phyloP scores from a whole-genome alignment of 2,329 filamentous ascomycete species.

The Fusarium sterilihyphosum region DNA sequence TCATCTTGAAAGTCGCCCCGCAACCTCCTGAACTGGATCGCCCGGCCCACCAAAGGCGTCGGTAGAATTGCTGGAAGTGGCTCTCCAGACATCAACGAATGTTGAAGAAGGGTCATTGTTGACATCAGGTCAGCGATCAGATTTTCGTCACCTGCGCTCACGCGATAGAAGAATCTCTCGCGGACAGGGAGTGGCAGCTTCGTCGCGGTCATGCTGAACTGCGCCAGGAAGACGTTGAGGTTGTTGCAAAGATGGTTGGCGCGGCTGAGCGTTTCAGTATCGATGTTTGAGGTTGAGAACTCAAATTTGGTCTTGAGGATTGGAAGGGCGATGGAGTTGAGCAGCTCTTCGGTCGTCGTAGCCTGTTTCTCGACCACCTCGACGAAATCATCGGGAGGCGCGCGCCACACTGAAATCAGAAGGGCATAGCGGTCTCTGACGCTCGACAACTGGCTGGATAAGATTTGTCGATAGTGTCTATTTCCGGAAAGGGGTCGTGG shows the following conservation, averaged over 20 bases:
- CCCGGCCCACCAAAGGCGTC: conserved; percentile 9
- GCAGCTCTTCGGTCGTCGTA: conserved; percentile 1
- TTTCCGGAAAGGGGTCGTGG: conserved; percentile 8
- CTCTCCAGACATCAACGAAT: conserved; percentile 13
- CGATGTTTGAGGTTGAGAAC: conserved; percentile 18
- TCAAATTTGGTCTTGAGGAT: conserved; percentile 17
- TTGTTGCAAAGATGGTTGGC: conserved; percentile 13
- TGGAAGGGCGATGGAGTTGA: conserved; percentile 9
- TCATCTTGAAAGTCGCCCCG: conserved; percentile 15
- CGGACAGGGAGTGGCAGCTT: conserved; percentile 9
- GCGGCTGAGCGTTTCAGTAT: conserved; percentile 8
- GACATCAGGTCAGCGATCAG: conserved; percentile 13
- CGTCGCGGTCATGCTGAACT: conserved; percentile 11
- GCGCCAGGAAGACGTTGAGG: conserved; percentile 12
- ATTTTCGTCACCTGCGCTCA: conserved; percentile 9
- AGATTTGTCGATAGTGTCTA: conserved; percentile 7
- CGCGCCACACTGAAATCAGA: conserved; percentile 6
- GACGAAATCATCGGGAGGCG: not conserved
- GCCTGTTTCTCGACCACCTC: conserved; percentile 16
- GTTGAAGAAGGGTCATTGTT: conserved; percentile 13
- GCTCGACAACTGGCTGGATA: conserved; percentile 12
- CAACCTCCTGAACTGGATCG: conserved; percentile 13
- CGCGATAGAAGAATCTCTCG: conserved; percentile 3
- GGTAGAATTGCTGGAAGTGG: conserved; percentile 7
- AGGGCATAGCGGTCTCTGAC: conserved; percentile 14